Conservation (phyloP, 2,329 filamentous ascomycete species). For the Microcera coccophila region DNA sequence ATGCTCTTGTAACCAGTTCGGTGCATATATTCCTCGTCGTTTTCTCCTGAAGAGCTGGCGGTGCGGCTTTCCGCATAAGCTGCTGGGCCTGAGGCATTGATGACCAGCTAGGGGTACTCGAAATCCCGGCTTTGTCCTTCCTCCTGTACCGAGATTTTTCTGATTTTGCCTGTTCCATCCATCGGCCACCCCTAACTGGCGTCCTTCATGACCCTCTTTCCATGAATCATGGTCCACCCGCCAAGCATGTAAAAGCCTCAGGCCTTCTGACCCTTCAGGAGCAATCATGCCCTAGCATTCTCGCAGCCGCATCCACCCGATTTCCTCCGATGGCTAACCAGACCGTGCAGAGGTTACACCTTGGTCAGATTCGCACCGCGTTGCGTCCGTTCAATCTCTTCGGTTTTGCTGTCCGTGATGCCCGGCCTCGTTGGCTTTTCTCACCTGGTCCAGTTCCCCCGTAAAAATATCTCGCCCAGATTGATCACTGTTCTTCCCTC, state of each 20-base stretch:
- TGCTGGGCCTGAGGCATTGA: slow-evolving; percentile 12
- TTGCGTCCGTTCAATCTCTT: too few relatives aligned
- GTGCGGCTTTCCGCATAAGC: slow-evolving; percentile 19
- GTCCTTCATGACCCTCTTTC: slow-evolving; percentile 22
- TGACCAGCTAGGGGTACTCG: slow-evolving; percentile 20
- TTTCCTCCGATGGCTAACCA: slow-evolving; percentile 33
- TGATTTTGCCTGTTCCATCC: slow-evolving; percentile 28
- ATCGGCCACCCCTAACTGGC: slow-evolving; percentile 21
- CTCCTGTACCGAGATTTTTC: slow-evolving; percentile 27
- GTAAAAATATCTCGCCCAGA: slow-evolving; percentile 31
- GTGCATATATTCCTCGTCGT: neutral
- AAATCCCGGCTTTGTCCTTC: slow-evolving; percentile 24
- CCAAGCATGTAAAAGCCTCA: slow-evolving; percentile 35
- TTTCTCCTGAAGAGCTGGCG: slow-evolving; percentile 24
- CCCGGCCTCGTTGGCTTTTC: slow-evolving; percentile 11
- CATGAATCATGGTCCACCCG: slow-evolving; percentile 35
- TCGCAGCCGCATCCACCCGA: slow-evolving; percentile 31
- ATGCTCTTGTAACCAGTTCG: neutral
- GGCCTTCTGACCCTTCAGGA: slow-evolving; percentile 26
- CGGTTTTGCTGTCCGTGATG: slow-evolving; percentile 5
- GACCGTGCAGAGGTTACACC: slow-evolving; percentile 24
- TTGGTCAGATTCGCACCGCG: slow-evolving; percentile 27
- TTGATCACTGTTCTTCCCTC: slow-evolving; percentile 23
- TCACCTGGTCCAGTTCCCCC: slow-evolving; percentile 16
- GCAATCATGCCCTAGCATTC: slow-evolving; percentile 29